Evolutionary conservation across 2,329 filamentous ascomycete genomes (phyloP).

Genomic region (Exophiala alcalophila): DNA sequence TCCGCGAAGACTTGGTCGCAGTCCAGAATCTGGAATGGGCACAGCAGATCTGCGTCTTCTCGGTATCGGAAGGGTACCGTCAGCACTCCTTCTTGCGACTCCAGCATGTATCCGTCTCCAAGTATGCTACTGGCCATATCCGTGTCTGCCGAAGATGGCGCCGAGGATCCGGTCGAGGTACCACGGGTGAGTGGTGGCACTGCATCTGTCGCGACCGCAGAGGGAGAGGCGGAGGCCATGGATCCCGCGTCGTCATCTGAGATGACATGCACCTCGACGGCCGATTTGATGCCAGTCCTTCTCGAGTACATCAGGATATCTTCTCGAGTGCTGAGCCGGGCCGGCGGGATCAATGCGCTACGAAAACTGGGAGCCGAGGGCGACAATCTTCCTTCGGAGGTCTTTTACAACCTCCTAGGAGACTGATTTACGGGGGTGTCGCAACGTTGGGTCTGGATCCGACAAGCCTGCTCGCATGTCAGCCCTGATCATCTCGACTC

Average conservation of each 20-base stretch:
- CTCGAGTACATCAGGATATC: constrained; percentile 15
- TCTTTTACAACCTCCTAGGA: constrained; percentile 7
- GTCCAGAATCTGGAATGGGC: constrained; percentile 47
- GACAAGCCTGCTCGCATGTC: constrained; percentile 8
- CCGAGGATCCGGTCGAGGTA: constrained; percentile 28
- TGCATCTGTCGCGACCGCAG: constrained; percentile 21
- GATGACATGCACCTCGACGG: constrained; percentile 12
- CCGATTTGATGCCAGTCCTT: constrained; percentile 9
- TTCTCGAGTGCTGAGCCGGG: neutral
- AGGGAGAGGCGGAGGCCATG: constrained; percentile 19
- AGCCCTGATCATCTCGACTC: constrained; percentile 7
- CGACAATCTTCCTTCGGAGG: no score
- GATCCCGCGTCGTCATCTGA: constrained; percentile 19
- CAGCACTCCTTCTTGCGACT: constrained; percentile 27
- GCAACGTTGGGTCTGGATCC: neutral
- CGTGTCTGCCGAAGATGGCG: constrained; percentile 23
- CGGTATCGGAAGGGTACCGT: constrained; percentile 26
- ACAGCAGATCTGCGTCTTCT: constrained; percentile 31
- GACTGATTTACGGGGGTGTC: neutral
- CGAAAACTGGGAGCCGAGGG: no score
- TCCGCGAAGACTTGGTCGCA: constrained; percentile 42
- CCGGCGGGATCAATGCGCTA: neutral
- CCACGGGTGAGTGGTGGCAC: constrained; percentile 30
- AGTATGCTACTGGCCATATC: constrained; percentile 28
- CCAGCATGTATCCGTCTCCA: constrained; percentile 27